Percentiles rank a stretch among this genome's conserved stretches.
These are phyloP conservation scores for Globisporangium spiculum DNA, from an alignment of 352 stramenopile species.

Conservation along the genomic window DNA sequence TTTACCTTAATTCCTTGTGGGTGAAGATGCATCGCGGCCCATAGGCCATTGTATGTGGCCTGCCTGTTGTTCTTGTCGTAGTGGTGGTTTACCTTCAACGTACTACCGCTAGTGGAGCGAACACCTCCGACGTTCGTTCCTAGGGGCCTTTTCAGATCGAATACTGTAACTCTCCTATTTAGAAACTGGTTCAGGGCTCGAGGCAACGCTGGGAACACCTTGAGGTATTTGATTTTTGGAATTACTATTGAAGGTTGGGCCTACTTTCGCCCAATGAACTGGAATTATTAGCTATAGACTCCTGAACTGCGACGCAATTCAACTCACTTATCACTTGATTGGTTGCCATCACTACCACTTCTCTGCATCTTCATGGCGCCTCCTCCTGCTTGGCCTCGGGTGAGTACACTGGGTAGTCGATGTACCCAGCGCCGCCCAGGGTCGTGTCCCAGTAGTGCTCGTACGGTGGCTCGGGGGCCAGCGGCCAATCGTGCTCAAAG, in stretches of 20 bases:
- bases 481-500: not conserved
- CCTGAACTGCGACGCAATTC: not conserved
- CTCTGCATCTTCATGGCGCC: not conserved
- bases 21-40: not conserved
- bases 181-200: too few relatives aligned
- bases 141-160: too few relatives aligned
- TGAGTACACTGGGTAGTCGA: not conserved
- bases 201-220: not conserved
- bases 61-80: not conserved
- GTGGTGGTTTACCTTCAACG: not conserved
- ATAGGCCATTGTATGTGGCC: not conserved
- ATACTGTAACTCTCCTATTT: too few relatives aligned
- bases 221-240: not conserved
- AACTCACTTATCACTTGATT: not conserved
- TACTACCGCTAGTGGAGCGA: too few relatives aligned
- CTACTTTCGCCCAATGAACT: not conserved
- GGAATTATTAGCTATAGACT: not conserved
- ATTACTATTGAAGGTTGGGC: not conserved
- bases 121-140: too few relatives aligned
- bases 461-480: not conserved
- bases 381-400: not conserved
- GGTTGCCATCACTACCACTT: too few relatives aligned
- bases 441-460: slow-evolving; percentile 1
- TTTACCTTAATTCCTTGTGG: not conserved
- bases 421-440: not conserved